Base-by-base conservation (phyloP, 2,329 filamentous ascomycete genomes). In the Fusarium succisae region DNA sequence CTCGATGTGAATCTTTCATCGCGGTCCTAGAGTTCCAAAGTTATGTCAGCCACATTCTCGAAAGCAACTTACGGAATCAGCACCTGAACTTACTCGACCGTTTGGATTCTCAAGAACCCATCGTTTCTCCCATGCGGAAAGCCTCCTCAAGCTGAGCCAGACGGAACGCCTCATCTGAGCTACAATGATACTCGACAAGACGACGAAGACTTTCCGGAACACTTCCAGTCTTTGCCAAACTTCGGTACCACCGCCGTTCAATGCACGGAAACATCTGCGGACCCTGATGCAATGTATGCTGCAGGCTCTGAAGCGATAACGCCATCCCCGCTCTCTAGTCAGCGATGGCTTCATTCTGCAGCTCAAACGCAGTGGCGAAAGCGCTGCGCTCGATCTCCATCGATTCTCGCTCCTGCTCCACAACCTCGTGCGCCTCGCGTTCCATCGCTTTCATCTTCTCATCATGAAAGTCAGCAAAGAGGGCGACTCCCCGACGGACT, bases 241-340 rank as follows among this genome's bases (percentile, higher is more conserved):
- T 43, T 6, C 39, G 39, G 3, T 68, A n/a, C 41, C 54, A 68
- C 1, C 22, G 35, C 11, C 41, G 43, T 1, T 68, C 65, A 4
- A 68, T 41, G 4, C 30, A 32, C 0, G 54, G 47, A 68, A 61
- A 68, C 18, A 68, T 43, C 12, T 47, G 38, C 10, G 54, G 64
- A 6, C 41, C 41, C 8, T 61, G n/a, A 0, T 15, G 18, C 32
- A 35, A 15, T 35, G 14, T n/a, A 1, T 22, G 7, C 14, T 62
- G 41, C 10, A 54, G 7, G 5, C 30, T n/a, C 3, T 62, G 32
- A 3, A 68, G 15, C 30, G 24, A 28, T 3, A 32, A 2, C 8
- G 28, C 41, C 41, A 54, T 47, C 20, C 6, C 50, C 13, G 26
- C 28, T 26, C 44, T 45, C 63, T 54, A 68, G 15, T 54, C 41